Evolutionary conservation across 2,329 filamentous ascomycete genomes (phyloP).

Genomic region (Westerdykella sp.): DNA sequence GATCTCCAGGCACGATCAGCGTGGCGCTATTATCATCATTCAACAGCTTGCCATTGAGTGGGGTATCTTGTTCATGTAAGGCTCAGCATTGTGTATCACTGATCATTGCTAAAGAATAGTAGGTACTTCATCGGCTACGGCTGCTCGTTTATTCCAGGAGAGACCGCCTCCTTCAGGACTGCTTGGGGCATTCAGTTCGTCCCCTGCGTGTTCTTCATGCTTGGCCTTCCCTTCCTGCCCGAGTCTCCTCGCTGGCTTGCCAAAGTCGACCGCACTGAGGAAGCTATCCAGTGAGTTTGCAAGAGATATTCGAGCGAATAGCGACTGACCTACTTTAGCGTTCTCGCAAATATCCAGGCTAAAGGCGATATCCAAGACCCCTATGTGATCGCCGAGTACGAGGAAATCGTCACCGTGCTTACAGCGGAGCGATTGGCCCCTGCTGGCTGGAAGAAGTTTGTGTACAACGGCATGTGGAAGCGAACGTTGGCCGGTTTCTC

Average conservation of each 20-base stretch:
- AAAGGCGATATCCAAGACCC: slow-evolving; percentile 42
- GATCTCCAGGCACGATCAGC: slow-evolving; percentile 39
- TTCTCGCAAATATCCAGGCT: slow-evolving; percentile 43
- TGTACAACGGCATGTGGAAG: slow-evolving; percentile 54
- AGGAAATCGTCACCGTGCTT: slow-evolving; percentile 42
- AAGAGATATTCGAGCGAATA: not conserved
- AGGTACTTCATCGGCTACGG: slow-evolving; percentile 46
- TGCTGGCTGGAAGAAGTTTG: slow-evolving; percentile 40
- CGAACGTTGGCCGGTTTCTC: slow-evolving; percentile 51
- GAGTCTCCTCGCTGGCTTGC: slow-evolving; percentile 46
- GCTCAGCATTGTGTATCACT: not conserved
- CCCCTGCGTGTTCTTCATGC: slow-evolving; percentile 41
- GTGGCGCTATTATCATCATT: slow-evolving; percentile 41
- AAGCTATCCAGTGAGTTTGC: slow-evolving; percentile 33
- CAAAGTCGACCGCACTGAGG: slow-evolving; percentile 42
- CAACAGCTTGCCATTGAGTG: slow-evolving; percentile 42
- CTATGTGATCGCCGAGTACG: slow-evolving; percentile 45
- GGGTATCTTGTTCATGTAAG: slow-evolving; percentile 34
- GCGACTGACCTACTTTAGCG: slow-evolving; percentile 1
- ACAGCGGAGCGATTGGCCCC: slow-evolving; percentile 37
- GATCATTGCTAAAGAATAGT: not conserved
- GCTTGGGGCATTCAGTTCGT: slow-evolving; percentile 45
- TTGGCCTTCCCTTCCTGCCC: slow-evolving; percentile 43
- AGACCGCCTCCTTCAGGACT: slow-evolving; percentile 40
- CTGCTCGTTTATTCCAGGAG: slow-evolving; percentile 38